A percentile compares a stretch with the other conserved stretches of the same genome.
Evolutionary conservation across 2,329 filamentous ascomycete genomes (phyloP).

Genomic region (Colletotrichum australisinense): DNA sequence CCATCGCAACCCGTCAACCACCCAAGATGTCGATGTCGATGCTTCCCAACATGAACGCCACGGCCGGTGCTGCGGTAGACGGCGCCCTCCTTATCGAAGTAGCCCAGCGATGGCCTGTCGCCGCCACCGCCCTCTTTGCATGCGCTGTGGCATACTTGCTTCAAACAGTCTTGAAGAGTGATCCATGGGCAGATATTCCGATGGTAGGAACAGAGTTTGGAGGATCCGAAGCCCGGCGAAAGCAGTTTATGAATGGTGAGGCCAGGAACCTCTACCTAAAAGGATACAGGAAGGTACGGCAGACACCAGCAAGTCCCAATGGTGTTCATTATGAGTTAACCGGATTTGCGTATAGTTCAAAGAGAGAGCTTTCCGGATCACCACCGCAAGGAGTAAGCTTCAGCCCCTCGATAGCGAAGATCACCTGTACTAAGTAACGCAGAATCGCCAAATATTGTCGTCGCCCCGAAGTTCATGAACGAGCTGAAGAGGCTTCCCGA

Average conservation of each 20-base stretch:
- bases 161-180: conserved; percentile 10
- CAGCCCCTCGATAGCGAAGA: too few species aligned
- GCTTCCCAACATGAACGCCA: conserved; percentile 12
- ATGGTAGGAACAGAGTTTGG: conserved; percentile 42
- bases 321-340: not conserved
- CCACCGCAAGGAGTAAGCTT: conserved; percentile 40
- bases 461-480: conserved; percentile 44
- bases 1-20: not conserved
- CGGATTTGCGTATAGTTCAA: conserved; percentile 41
- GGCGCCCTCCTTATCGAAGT: conserved; percentile 5
- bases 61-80: conserved; percentile 1
- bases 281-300: conserved; percentile 44
- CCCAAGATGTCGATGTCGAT: conserved; percentile 16
- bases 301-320: too few species aligned
- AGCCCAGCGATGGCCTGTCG: conserved; percentile 17
- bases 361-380: conserved; percentile 43
- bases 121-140: not conserved
- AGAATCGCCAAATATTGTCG: conserved; percentile 42
- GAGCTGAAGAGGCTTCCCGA: conserved; percentile 48
- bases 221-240: conserved; percentile 40
- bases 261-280: conserved; percentile 41
- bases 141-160: conserved; percentile 6
- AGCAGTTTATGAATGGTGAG: conserved; percentile 39
- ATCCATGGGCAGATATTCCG: conserved; percentile 37
- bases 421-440: not conserved